phyloP scores from a whole-genome alignment of 768 basidiomycete species.

The Gymnopilus dilepis region DNA sequence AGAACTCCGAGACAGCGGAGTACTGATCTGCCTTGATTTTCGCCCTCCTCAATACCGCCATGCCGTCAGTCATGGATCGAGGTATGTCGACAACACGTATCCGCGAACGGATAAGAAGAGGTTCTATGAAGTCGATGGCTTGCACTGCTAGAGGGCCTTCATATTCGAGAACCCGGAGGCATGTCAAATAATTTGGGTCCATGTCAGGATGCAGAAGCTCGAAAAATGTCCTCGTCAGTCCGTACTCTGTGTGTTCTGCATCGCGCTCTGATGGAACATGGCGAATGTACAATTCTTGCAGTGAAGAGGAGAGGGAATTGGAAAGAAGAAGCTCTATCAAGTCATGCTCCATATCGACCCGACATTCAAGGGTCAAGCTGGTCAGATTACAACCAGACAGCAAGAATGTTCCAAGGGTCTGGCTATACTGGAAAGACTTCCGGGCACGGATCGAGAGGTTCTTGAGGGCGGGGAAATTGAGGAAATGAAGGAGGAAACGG shows the following conservation, averaged over 20 bases:
- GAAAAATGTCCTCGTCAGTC: constrained; percentile 20
- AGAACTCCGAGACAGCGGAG: constrained; percentile 14
- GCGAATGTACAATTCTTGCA: constrained; percentile 16
- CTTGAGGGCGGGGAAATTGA: constrained; percentile 10
- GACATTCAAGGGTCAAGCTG: constrained; percentile 14
- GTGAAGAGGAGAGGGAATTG: background rate
- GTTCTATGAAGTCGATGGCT: constrained; percentile 25
- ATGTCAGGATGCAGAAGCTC: constrained; percentile 21
- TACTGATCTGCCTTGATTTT: constrained; percentile 17
- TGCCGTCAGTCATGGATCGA: background rate
- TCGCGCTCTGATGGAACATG: background rate
- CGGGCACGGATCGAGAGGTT: constrained; percentile 5
- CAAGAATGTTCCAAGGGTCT: constrained; percentile 4
- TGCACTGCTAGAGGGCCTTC: constrained; percentile 16
- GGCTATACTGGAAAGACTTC: constrained; percentile 1
- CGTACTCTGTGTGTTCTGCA: background rate
- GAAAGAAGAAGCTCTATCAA: constrained; percentile 17
- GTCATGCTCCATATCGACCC: constrained; percentile 13
- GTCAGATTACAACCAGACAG: constrained; percentile 19
- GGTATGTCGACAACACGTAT: constrained; percentile 11
- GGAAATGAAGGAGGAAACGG: background rate
- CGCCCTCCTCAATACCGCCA: constrained; percentile 16
- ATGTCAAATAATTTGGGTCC: constrained; percentile 17
- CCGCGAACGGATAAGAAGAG: constrained; percentile 21
- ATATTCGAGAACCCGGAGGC: constrained; percentile 18